These are phyloP conservation scores for Backusella mclennaniae DNA, from an alignment of 192 early-diverging fungal genomes.

Conservation along the genomic window DNA sequence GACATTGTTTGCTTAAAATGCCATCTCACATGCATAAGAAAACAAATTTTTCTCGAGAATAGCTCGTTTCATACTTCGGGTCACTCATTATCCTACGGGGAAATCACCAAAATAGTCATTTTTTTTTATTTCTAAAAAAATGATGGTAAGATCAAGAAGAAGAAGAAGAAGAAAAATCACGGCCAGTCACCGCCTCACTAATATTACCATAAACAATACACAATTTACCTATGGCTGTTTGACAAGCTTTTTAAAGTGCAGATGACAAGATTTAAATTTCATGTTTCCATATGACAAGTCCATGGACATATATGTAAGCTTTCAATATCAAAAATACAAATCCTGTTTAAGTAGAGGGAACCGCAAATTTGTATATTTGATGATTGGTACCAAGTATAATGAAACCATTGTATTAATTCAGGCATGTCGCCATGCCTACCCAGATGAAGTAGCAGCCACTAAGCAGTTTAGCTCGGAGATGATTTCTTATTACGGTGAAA, in stretches of 20 bases:
- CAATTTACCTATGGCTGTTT: neutral
- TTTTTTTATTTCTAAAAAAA: neutral
- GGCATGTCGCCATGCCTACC: no score
- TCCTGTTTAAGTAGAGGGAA: neutral
- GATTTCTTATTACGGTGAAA: constrained; percentile 3
- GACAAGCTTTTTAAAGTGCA: neutral
- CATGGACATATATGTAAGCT: no score
- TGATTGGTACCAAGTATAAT: no score
- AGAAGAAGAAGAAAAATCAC: neutral
- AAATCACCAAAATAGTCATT: neutral
- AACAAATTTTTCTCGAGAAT: neutral
- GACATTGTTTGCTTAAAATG: neutral
- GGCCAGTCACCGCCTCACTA: neutral
- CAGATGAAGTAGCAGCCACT: neutral
- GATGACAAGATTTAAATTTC: no score
- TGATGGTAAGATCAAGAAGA: neutral
- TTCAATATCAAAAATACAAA: neutral
- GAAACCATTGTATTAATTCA: no score
- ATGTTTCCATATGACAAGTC: no score
- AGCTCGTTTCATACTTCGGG: neutral
- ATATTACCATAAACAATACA: neutral
- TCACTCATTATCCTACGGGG: neutral
- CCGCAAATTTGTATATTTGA: neutral
- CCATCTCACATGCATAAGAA: neutral
- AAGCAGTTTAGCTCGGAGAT: neutral